Evolutionary conservation across 2,329 filamentous ascomycete species (phyloP).

Genomic region (Arthrobotrys megalospora): DNA sequence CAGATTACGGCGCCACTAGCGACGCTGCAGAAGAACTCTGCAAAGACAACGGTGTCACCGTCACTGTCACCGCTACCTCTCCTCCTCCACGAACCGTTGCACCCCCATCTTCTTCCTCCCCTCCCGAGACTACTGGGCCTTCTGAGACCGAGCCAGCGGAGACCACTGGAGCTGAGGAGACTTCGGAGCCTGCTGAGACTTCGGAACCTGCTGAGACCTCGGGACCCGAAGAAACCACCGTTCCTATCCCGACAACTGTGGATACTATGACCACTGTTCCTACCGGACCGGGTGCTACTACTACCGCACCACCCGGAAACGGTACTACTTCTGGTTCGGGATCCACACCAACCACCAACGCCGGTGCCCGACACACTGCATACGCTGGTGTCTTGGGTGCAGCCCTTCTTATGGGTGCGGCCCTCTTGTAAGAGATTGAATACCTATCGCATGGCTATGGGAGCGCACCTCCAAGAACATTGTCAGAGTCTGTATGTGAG

Average conservation of each 20-base stretch:
- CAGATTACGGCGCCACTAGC: slow-evolving; percentile 28
- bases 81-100: slow-evolving; percentile 14
- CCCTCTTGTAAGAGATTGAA: slow-evolving; percentile 4
- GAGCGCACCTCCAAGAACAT: background rate
- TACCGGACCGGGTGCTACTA: slow-evolving; percentile 6
- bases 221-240: slow-evolving; percentile 6
- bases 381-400: slow-evolving; percentile 26
- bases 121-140: slow-evolving; percentile 9
- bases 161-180: slow-evolving; percentile 2
- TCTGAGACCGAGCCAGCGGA: background rate
- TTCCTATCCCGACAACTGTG: background rate
- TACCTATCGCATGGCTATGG: background rate
- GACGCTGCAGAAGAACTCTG: slow-evolving; percentile 39
- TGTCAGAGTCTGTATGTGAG: background rate
- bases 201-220: slow-evolving; percentile 21
- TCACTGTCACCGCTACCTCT: slow-evolving; percentile 48
- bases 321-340: slow-evolving; percentile 34
- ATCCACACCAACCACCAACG: slow-evolving; percentile 43
- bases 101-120: slow-evolving; percentile 7
- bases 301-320: slow-evolving; percentile 16
- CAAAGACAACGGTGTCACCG: slow-evolving; percentile 27
- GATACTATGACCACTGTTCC: slow-evolving; percentile 17
- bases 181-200: background rate
- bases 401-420: slow-evolving; percentile 23
- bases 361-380: slow-evolving; percentile 22